phyloP scores from a whole-genome alignment of 2,329 filamentous ascomycete species.

The Conoideocrella luteorostrata region DNA sequence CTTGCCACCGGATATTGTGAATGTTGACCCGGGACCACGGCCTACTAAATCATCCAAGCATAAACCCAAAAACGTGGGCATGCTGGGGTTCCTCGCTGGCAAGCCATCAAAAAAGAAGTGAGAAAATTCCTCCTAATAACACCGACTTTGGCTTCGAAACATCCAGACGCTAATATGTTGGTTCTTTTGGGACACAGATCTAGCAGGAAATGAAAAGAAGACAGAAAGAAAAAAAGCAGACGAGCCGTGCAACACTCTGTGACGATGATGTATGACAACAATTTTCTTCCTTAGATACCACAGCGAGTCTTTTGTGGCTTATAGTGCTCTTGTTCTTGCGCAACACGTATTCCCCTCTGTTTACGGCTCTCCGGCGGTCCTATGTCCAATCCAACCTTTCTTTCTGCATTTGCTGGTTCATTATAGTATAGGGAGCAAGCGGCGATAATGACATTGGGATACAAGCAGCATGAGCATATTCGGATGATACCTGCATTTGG shows the following conservation, averaged over 20 bases:
- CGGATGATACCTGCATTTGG: not conserved
- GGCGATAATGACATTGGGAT: not conserved
- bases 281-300: slow-evolving; percentile 10
- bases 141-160: not conserved
- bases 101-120: slow-evolving; percentile 18
- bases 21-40: slow-evolving; percentile 10
- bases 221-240: not conserved
- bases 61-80: slow-evolving; percentile 11
- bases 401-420: slow-evolving; percentile 1
- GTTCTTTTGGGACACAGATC: slow-evolving; percentile 5
- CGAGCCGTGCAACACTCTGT: not conserved
- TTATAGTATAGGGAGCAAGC: not conserved
- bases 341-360: slow-evolving; percentile 4
- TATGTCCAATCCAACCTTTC: slow-evolving; percentile 4
- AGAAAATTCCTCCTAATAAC: slow-evolving; percentile 3
- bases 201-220: slow-evolving; percentile 13
- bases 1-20: slow-evolving; percentile 12
- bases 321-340: not conserved
- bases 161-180: not conserved
- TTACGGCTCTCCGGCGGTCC: not conserved
- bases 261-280: slow-evolving; percentile 10
- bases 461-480: not conserved
- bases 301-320: slow-evolving; percentile 10
- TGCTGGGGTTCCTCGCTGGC: slow-evolving; percentile 16
- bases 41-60: slow-evolving; percentile 11